These are phyloP conservation scores for Colletotrichum sansevieriae DNA, from an alignment of 2,329 filamentous ascomycete species.

Conservation along the genomic window DNA sequence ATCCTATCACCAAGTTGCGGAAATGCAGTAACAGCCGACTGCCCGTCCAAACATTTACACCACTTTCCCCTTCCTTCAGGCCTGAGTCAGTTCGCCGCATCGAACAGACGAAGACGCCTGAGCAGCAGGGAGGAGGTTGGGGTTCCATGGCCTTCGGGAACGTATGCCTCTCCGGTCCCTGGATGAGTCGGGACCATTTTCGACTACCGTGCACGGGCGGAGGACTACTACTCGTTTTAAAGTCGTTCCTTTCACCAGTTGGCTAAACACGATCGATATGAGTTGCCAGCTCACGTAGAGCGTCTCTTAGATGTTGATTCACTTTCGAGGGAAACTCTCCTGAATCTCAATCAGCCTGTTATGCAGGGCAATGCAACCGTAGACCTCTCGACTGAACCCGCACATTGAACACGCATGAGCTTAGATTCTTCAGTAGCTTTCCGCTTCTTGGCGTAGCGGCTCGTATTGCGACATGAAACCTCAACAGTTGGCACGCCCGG, in stretches of 20 bases:
- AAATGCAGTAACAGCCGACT: not conserved
- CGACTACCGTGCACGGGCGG: conserved; percentile 18
- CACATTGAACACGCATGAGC: conserved; percentile 6
- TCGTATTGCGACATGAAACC: not conserved
- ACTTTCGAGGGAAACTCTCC: not conserved
- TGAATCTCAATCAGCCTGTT: not conserved
- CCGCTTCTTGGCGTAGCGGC: conserved; percentile 5
- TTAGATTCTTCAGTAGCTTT: not conserved
- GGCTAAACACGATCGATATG: not conserved
- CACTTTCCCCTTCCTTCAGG: not conserved
- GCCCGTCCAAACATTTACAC: conserved; percentile 13
- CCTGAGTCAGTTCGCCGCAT: conserved; percentile 29
- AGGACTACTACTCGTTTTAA: conserved; percentile 26
- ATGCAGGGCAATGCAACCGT: not conserved
- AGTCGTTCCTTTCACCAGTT: conserved; percentile 25
- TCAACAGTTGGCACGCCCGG: conserved; percentile 4
- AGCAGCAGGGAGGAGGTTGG: not conserved
- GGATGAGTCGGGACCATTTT: conserved; percentile 12
- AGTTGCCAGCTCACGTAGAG: conserved; percentile 5
- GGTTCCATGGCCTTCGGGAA: conserved; percentile 39
- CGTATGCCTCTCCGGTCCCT: conserved; percentile 31
- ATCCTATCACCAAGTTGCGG: no score
- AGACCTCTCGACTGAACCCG: conserved; percentile 1
- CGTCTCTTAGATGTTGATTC: not conserved
- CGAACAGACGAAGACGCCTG: conserved; percentile 28